These are phyloP conservation scores for Rhododendron vialii DNA, from an alignment of 148 eudicot genomes.

Conservation along the genomic window DNA sequence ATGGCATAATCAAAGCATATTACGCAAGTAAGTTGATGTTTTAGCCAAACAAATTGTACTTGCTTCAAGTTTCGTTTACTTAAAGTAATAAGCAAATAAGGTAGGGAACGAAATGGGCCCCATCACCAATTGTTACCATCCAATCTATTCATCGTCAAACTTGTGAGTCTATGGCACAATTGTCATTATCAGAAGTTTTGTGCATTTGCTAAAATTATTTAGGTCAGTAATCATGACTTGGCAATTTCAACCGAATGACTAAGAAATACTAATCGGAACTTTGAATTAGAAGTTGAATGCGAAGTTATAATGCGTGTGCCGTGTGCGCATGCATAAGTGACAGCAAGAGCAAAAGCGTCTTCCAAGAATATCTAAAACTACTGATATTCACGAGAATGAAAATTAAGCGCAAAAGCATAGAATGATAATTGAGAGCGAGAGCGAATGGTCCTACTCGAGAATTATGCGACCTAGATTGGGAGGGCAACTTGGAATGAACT, in stretches of 20 bases:
- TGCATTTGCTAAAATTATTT: neutral
- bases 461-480: too few species aligned
- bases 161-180: neutral
- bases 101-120: neutral
- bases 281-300: neutral
- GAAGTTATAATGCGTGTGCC: too few species aligned
- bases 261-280: neutral
- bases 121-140: neutral
- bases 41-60: neutral
- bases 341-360: too few species aligned
- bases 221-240: too few species aligned
- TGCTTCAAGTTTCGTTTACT: neutral
- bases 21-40: neutral
- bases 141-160: neutral
- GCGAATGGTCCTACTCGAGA: too few species aligned
- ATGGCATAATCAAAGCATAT: neutral
- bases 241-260: neutral
- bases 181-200: neutral
- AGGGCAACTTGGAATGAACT: too few species aligned
- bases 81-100: neutral
- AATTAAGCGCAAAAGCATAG: rapidly evolving
- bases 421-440: too few species aligned
- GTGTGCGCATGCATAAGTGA: too few species aligned
- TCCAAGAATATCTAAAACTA: too few species aligned
- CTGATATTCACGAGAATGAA: too few species aligned